Base-by-base conservation (phyloP, 2,329 filamentous ascomycete genomes). In the Fusarium annulatum region DNA sequence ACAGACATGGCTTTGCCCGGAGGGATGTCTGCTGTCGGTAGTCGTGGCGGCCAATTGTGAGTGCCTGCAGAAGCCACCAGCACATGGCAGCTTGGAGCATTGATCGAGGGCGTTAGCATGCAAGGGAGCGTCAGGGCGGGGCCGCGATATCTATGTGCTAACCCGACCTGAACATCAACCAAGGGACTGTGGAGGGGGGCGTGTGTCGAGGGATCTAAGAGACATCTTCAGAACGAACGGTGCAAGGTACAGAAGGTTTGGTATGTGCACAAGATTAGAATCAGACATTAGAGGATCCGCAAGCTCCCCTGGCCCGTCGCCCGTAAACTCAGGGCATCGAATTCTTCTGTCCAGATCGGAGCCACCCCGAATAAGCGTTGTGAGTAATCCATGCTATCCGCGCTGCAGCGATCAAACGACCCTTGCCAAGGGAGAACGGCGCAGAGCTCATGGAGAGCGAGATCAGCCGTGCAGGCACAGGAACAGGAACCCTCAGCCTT, bases 211-310 rank as follows among this genome's bases (percentile, higher is more conserved):
- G 61, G 55, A 60, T 67, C 58, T 69, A 62, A 63, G 38, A 77
- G 61, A 69, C 64, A 69, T 72, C 68, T 72, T 77, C 76, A 64
- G 58, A 67, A 57, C 58, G 69, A 72, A 75, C 57, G 51, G 74
- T 59, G 67, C 69, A 66, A 77, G 83, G 83, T 52, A 67, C 64
- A n/a, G 46, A 67, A 48, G 49, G 60, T 62, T 58, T 59, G 64
- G 64, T 79, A 85, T 85, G 84, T 78, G 73, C 76, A 78, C 72
- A 78, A 85, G 78, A 85, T 85, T 84, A 81, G 73, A 73, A 79
- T 81, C 77, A 83, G 80, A 82, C 81, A 84, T 73, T 59, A 72
- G 69, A 74, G 62, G 70, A 76, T 77, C 72, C 52, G 60, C 57
- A 60, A 59, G 57, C 76, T 78, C 72, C 69, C 67, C 70, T 73